phyloP scores from a whole-genome alignment of 192 early-diverging fungal genomes.

The Phycomyces nitens region DNA sequence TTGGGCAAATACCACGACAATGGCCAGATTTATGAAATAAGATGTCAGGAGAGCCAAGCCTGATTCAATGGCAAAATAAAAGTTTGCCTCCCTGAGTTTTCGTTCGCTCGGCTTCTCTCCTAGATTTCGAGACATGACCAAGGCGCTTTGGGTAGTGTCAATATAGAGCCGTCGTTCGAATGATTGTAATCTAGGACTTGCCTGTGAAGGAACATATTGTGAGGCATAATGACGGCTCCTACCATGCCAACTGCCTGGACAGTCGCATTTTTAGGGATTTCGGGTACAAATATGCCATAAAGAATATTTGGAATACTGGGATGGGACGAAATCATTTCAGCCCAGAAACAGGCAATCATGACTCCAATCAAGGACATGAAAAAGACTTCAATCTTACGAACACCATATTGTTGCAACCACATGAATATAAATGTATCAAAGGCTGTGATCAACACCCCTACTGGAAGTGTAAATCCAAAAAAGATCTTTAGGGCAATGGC shows the following conservation, averaged over 20 bases:
- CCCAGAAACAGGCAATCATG: constrained; percentile 76
- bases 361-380: constrained; percentile 71
- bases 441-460: constrained; percentile 74
- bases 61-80: constrained; percentile 65
- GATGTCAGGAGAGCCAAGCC: constrained; percentile 58
- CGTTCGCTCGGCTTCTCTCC: constrained; percentile 16
- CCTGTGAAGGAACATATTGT: constrained; percentile 88
- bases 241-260: constrained; percentile 68
- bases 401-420: constrained; percentile 57
- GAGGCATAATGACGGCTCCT: constrained; percentile 81
- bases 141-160: constrained; percentile 27
- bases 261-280: constrained; percentile 50
- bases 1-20: constrained; percentile 64
- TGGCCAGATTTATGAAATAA: constrained; percentile 64
- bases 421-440: constrained; percentile 79
- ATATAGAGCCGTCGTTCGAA: not conserved
- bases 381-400: constrained; percentile 66
- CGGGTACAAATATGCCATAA: constrained; percentile 51
- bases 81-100: constrained; percentile 63
- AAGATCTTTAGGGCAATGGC: constrained; percentile 83
- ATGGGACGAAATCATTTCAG: constrained; percentile 54
- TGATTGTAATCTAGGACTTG: too few species aligned
- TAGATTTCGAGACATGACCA: constrained; percentile 57
- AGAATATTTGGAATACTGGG: constrained; percentile 48
- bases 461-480: constrained; percentile 61